A percentile compares a stretch with the other conserved stretches of the same genome.
Evolutionary conservation across 768 basidiomycete genomes (phyloP).

Genomic region (Collybiopsis confluens): DNA sequence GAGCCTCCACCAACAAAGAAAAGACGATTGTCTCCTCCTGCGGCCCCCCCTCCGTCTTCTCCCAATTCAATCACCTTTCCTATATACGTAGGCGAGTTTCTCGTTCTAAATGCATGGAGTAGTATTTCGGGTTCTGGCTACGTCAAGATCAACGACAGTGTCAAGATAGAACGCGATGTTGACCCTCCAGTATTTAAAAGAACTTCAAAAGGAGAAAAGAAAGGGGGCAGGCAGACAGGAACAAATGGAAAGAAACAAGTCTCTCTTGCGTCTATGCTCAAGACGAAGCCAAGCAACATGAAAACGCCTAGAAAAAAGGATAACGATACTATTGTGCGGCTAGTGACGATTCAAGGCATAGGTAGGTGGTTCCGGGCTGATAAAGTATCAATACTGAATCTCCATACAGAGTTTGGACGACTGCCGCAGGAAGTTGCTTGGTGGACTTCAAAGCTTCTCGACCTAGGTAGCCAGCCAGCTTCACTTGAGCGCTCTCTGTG

Average conservation of each 20-base stretch:
- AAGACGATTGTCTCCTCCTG: slow-evolving; percentile 39
- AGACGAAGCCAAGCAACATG: slow-evolving; percentile 39
- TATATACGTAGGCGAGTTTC: slow-evolving; percentile 60
- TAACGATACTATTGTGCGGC: slow-evolving; percentile 57
- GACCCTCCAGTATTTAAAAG: slow-evolving; percentile 16
- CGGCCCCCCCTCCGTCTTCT: slow-evolving; percentile 19
- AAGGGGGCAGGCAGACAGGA: slow-evolving; percentile 12
- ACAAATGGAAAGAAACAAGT: slow-evolving; percentile 57
- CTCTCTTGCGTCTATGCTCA: slow-evolving; percentile 63
- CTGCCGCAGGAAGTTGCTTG: slow-evolving; percentile 63
- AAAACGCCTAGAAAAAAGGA: slow-evolving; percentile 44
- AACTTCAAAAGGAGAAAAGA: slow-evolving; percentile 31
- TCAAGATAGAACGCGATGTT: slow-evolving; percentile 54
- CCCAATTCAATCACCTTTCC: slow-evolving; percentile 16
- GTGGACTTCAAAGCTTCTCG: slow-evolving; percentile 74
- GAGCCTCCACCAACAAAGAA: slow-evolving; percentile 44
- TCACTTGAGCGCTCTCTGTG: background rate
- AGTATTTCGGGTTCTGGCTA: slow-evolving; percentile 73
- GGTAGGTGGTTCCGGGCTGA: slow-evolving; percentile 36
- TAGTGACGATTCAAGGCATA: slow-evolving; percentile 60
- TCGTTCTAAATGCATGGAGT: slow-evolving; percentile 76
- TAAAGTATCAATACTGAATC: background rate
- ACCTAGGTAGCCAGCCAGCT: slow-evolving; percentile 45
- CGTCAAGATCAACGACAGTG: slow-evolving; percentile 56
- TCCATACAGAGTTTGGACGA: slow-evolving; percentile 67